Evolutionary conservation across 2,329 filamentous ascomycete genomes (phyloP).

Genomic region (Fusarium xyrophilum): DNA sequence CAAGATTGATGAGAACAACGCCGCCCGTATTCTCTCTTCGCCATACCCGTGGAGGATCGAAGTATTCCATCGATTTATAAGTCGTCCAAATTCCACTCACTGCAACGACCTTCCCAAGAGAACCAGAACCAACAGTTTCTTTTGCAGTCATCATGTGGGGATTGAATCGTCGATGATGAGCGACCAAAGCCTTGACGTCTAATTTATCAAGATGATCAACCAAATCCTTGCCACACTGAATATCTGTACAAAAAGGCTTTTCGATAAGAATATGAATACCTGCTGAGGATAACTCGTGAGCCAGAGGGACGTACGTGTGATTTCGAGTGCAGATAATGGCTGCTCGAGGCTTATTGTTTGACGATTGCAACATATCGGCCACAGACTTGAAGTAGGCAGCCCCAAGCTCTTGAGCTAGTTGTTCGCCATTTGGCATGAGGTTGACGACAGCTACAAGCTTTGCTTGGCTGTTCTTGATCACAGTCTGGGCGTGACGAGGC

Average conservation of each 20-base stretch:
- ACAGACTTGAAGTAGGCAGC: conserved; percentile 45
- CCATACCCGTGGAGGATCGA: conserved; percentile 56
- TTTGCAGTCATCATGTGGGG: conserved; percentile 60
- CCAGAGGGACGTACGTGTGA: conserved; percentile 60
- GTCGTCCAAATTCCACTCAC: conserved; percentile 63
- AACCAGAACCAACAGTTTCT: conserved; percentile 48
- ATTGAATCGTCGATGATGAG: conserved; percentile 67
- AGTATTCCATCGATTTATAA: conserved; percentile 60
- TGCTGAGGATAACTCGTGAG: conserved; percentile 54
- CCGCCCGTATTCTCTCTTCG: conserved; percentile 53
- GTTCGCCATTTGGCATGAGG: conserved; percentile 30
- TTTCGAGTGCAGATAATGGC: conserved; percentile 68
- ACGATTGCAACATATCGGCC: conserved; percentile 50
- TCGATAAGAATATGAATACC: conserved; percentile 64
- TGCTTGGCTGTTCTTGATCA: conserved; percentile 31
- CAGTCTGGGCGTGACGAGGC: conserved; percentile 43
- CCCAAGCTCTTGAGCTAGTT: conserved; percentile 33
- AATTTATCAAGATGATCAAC: conserved; percentile 39
- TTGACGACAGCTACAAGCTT: conserved; percentile 45
- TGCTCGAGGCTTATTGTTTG: conserved; percentile 54
- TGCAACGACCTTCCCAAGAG: conserved; percentile 57
- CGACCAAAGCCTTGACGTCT: conserved; percentile 57
- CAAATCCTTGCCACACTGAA: conserved; percentile 46
- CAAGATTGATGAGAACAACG: conserved; percentile 63
- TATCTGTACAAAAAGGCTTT: conserved; percentile 60